phyloP scores from a whole-genome alignment of 768 basidiomycete species.

The Kwoniella sp. region DNA sequence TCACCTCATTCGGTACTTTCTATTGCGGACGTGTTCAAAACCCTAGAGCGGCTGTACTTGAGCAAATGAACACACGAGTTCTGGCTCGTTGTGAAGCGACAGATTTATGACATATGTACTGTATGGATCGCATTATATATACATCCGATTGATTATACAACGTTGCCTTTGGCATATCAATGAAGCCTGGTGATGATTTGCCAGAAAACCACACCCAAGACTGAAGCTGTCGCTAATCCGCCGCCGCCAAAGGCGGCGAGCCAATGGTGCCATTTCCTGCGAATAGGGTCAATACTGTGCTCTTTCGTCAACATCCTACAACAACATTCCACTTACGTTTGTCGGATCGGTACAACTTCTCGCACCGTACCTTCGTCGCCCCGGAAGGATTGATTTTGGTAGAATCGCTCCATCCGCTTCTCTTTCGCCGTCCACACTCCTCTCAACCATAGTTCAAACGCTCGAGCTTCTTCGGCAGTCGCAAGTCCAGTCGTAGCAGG shows the following conservation, averaged over 20 bases:
- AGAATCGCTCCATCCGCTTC: conserved; percentile 69
- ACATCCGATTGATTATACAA: too few species aligned
- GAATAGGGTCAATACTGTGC: background rate
- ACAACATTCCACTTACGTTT: conserved; percentile 33
- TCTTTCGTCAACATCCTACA: background rate
- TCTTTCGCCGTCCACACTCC: conserved; percentile 86
- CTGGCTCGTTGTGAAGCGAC: too few species aligned
- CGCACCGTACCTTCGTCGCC: conserved; percentile 21
- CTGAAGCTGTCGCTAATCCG: conserved; percentile 31
- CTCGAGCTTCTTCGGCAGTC: conserved; percentile 64
- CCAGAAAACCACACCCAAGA: conserved; percentile 10
- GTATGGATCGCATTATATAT: conserved; percentile 10
- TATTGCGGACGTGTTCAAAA: conserved; percentile 18
- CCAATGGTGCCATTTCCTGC: conserved; percentile 44
- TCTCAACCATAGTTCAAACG: conserved; percentile 82
- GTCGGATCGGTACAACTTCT: conserved; percentile 37
- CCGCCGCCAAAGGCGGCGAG: conserved; percentile 44
- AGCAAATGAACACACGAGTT: too few species aligned
- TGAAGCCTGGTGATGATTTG: background rate
- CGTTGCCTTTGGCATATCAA: conserved; percentile 1
- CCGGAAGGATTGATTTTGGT: conserved; percentile 62
- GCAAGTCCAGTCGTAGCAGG: conserved; percentile 52
- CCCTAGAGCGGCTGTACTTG: conserved; percentile 7
- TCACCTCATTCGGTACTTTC: conserved; percentile 45
- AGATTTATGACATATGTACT: too few species aligned